A percentile compares a stretch with the other conserved stretches of the same genome.
These are phyloP conservation scores for Xylaria longipes DNA, from an alignment of 495 filamentous ascomycete genomes.

Conservation along the genomic window DNA sequence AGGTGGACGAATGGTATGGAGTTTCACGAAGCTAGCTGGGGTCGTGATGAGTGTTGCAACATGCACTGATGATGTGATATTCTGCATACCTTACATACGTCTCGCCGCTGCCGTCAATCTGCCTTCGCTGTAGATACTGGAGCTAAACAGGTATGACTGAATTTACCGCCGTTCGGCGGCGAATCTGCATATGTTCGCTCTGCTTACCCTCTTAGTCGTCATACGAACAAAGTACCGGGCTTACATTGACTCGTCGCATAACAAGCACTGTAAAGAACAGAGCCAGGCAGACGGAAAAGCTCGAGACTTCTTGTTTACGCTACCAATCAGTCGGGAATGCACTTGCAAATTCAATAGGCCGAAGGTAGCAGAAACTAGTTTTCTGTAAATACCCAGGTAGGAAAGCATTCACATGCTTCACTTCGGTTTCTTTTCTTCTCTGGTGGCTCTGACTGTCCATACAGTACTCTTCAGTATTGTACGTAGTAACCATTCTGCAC, in stretches of 20 bases:
- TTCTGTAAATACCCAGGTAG: neutral
- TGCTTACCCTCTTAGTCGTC: neutral
- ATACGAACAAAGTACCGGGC: neutral
- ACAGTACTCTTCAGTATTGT: neutral
- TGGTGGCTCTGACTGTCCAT: neutral
- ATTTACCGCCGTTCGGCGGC: neutral
- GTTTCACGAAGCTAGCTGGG: slow-evolving; percentile 19
- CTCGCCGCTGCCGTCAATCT: slow-evolving; percentile 6
- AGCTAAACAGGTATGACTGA: neutral
- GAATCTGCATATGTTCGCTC: neutral
- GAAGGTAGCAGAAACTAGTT: neutral
- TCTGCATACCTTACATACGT: slow-evolving; percentile 10
- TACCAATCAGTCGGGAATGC: neutral
- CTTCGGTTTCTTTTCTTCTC: neutral
- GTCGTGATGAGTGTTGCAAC: slow-evolving; percentile 20
- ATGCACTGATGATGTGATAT: slow-evolving; percentile 26
- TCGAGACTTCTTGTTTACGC: neutral
- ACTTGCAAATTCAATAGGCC: neutral
- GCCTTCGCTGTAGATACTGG: neutral
- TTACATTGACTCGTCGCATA: neutral
- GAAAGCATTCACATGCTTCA: neutral
- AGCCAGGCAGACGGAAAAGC: neutral
- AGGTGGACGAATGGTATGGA: slow-evolving; percentile 7
- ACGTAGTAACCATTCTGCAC: neutral
- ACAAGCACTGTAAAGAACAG: neutral